Percentiles rank a stretch among this genome's conserved stretches.
These are phyloP conservation scores for Neurospora sp. DNA, from an alignment of 495 filamentous ascomycete species.

Conservation along the genomic window DNA sequence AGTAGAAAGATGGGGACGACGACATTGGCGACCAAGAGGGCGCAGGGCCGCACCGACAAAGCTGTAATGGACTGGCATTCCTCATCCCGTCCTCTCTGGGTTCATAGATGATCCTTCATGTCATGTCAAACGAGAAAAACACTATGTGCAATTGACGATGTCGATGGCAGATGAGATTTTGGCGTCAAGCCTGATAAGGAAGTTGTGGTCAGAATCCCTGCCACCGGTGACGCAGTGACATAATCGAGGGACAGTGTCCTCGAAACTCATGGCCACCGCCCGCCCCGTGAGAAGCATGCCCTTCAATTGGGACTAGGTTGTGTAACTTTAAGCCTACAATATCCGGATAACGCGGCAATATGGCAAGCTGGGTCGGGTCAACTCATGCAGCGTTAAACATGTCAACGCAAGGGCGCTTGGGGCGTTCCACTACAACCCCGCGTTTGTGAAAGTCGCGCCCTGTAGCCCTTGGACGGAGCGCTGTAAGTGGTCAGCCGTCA, in stretches of 20 bases:
- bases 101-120: not conserved
- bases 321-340: not conserved
- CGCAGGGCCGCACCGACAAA: constrained; percentile 15
- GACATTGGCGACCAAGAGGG: constrained; percentile 7
- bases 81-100: constrained; percentile 31
- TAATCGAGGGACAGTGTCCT: not conserved
- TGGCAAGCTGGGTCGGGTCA: not conserved
- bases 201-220: not conserved
- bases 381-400: not conserved
- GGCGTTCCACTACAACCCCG: not conserved
- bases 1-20: not conserved
- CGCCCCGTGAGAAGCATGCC: not conserved
- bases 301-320: not conserved
- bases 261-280: not conserved
- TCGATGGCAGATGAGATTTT: not conserved
- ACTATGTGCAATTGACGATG: not conserved
- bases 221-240: not conserved
- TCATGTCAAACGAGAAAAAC: not conserved
- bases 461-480: not conserved
- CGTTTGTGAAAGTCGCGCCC: not conserved
- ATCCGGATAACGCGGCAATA: not conserved
- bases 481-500: not conserved
- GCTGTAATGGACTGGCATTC: constrained; percentile 39
- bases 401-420: not conserved
- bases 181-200: not conserved